These are phyloP conservation scores for Boletus semigastroideus DNA, from an alignment of 1,284 basidiomycete genomes.

Conservation along the genomic window DNA sequence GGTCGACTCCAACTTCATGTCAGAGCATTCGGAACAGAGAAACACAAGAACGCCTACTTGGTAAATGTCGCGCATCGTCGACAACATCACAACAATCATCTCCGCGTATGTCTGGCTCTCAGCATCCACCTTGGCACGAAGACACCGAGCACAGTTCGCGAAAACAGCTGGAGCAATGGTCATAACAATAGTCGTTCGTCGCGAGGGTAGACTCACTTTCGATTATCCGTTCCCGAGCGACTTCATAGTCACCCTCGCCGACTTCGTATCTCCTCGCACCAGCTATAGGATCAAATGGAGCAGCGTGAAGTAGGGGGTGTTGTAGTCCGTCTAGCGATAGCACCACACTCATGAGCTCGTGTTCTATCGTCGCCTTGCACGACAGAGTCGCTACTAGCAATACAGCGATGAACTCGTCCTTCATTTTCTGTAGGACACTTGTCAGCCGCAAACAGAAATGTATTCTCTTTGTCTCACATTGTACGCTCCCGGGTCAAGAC, in stretches of 20 bases:
- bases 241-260: conserved; percentile 14
- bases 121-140: conserved; percentile 21
- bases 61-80: conserved; percentile 33
- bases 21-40: background rate
- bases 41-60: conserved; percentile 12
- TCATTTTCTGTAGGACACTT: conserved; percentile 40
- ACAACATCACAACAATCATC: conserved; percentile 31
- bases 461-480: conserved; percentile 40
- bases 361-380: conserved; percentile 53
- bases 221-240: conserved; percentile 24
- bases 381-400: conserved; percentile 59
- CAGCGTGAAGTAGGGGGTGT: conserved; percentile 48
- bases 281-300: conserved; percentile 24
- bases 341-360: conserved; percentile 54
- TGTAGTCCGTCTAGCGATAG: conserved; percentile 52
- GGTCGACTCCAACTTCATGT: conserved; percentile 1
- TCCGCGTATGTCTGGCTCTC: conserved; percentile 31
- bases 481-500: conserved; percentile 65
- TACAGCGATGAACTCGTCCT: conserved; percentile 55
- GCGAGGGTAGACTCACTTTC: conserved; percentile 22
- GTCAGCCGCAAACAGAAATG: background rate
- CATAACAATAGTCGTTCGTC: background rate
- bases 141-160: conserved; percentile 22
- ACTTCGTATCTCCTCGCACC: conserved; percentile 27
- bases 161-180: conserved; percentile 23